These are phyloP conservation scores for Strobilomyces echinocephalus DNA, from an alignment of 768 basidiomycete genomes.

Conservation along the genomic window DNA sequence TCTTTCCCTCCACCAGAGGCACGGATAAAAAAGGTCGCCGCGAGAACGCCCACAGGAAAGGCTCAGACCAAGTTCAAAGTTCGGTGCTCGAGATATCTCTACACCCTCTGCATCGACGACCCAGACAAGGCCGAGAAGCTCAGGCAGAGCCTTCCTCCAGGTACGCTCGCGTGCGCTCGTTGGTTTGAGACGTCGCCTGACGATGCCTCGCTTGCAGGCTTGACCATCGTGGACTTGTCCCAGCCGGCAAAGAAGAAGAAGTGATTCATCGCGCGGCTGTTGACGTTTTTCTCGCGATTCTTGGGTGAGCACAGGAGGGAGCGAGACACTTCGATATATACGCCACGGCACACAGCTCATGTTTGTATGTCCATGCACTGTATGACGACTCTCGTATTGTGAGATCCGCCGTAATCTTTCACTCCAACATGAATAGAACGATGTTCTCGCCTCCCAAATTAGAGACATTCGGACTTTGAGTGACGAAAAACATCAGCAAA, in stretches of 20 bases:
- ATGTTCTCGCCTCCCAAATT: too few relatives aligned
- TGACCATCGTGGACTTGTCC: slow-evolving; percentile 68
- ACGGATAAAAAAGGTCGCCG: slow-evolving; percentile 92
- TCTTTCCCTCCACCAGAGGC: slow-evolving; percentile 57
- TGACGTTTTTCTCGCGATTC: slow-evolving; percentile 1
- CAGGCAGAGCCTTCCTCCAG: slow-evolving; percentile 89
- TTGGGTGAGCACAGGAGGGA: not conserved
- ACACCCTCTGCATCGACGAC: slow-evolving; percentile 95
- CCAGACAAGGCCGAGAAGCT: slow-evolving; percentile 99
- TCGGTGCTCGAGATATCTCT: slow-evolving; percentile 92
- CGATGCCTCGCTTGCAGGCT: slow-evolving; percentile 41
- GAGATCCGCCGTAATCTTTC: not conserved
- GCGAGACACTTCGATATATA: slow-evolving; percentile 3
- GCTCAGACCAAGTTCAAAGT: slow-evolving; percentile 97
- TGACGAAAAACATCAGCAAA: too few relatives aligned
- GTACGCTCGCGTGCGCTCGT: slow-evolving; percentile 43
- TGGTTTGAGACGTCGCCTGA: not conserved
- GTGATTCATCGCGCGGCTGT: slow-evolving; percentile 37
- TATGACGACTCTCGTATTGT: slow-evolving; percentile 13
- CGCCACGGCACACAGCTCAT: slow-evolving; percentile 11
- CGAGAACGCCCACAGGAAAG: slow-evolving; percentile 65
- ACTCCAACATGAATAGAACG: too few relatives aligned
- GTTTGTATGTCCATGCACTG: slow-evolving; percentile 19
- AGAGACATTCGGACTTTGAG: too few relatives aligned
- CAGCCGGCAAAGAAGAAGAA: slow-evolving; percentile 67